These are phyloP conservation scores for Colletotrichum sojae DNA, from an alignment of 2,329 filamentous ascomycete genomes.

Conservation along the genomic window DNA sequence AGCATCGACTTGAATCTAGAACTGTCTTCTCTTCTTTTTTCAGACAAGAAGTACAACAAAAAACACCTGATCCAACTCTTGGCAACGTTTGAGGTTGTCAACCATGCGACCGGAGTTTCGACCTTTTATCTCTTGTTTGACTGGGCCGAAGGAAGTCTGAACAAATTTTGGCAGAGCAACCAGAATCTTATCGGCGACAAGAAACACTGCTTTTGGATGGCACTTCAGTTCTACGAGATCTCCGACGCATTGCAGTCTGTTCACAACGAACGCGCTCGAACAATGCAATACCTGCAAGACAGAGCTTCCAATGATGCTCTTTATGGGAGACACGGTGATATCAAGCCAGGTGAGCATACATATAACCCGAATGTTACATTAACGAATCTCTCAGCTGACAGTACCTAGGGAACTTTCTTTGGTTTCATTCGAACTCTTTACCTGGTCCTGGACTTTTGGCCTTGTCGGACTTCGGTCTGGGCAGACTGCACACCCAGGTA, in stretches of 20 bases:
- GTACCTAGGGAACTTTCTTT: slow-evolving; percentile 11
- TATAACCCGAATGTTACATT: not conserved
- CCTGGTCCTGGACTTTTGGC: slow-evolving; percentile 8
- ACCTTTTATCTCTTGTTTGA: slow-evolving; percentile 27
- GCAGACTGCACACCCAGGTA: slow-evolving; percentile 16
- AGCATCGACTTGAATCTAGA: slow-evolving; percentile 10
- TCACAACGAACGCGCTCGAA: slow-evolving; percentile 19
- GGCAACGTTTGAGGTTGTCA: slow-evolving; percentile 20
- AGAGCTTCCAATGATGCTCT: slow-evolving; percentile 2
- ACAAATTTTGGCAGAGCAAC: slow-evolving; percentile 30
- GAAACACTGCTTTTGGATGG: slow-evolving; percentile 25
- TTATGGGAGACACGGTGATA: slow-evolving; percentile 29
- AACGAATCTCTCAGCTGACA: not conserved
- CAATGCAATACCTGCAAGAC: slow-evolving; percentile 11
- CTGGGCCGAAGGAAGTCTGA: slow-evolving; percentile 28
- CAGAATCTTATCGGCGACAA: slow-evolving; percentile 1
- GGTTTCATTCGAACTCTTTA: not conserved
- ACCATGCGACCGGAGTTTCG: slow-evolving; percentile 3
- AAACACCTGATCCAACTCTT: slow-evolving; percentile 28
- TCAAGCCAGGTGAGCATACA: slow-evolving; percentile 13
- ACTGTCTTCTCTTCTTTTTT: slow-evolving; percentile 6
- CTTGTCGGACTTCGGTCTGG: slow-evolving; percentile 11
- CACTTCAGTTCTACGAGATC: slow-evolving; percentile 24
- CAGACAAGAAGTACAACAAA: not conserved
- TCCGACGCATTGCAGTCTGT: slow-evolving; percentile 15